Conservation (phyloP, 192 early-diverging fungal genomes). For the Gigaspora rosea region DNA sequence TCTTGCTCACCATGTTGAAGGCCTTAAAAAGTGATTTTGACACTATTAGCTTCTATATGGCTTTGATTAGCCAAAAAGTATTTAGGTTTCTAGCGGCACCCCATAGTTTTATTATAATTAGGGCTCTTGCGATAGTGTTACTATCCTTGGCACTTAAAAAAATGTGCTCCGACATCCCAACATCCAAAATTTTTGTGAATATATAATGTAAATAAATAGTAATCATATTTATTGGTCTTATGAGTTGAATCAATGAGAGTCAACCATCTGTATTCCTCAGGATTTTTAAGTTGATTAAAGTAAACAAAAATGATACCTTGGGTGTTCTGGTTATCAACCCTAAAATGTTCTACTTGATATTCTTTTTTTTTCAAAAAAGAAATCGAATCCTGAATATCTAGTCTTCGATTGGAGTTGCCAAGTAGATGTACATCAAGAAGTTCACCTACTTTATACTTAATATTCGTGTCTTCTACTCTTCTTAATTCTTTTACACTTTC, state of each 20-base stretch:
- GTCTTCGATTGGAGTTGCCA: background rate
- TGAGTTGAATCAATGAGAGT: background rate
- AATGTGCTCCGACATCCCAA: too few relatives aligned
- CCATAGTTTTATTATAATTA: background rate
- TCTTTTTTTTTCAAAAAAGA: background rate
- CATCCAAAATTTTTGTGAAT: background rate
- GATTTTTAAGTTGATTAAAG: background rate
- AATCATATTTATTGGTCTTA: too few relatives aligned
- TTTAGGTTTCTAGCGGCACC: background rate
- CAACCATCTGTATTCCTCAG: background rate
- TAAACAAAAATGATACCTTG: background rate
- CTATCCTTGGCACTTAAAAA: background rate
- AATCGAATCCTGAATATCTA: background rate
- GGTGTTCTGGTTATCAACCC: background rate
- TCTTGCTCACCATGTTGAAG: slow-evolving; percentile 12
- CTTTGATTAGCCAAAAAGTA: slow-evolving; percentile 13
- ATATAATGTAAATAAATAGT: background rate
- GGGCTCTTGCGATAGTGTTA: background rate
- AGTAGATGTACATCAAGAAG: background rate
- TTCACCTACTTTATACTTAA: background rate
- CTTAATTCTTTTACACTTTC: slow-evolving; percentile 3
- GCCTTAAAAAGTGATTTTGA: slow-evolving; percentile 13
- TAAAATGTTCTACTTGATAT: background rate
- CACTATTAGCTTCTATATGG: too few relatives aligned
- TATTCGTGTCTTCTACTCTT: background rate